Evolutionary conservation across 805 yeast genomes (phyloP).

Genomic region (Candida parachauliodes): DNA sequence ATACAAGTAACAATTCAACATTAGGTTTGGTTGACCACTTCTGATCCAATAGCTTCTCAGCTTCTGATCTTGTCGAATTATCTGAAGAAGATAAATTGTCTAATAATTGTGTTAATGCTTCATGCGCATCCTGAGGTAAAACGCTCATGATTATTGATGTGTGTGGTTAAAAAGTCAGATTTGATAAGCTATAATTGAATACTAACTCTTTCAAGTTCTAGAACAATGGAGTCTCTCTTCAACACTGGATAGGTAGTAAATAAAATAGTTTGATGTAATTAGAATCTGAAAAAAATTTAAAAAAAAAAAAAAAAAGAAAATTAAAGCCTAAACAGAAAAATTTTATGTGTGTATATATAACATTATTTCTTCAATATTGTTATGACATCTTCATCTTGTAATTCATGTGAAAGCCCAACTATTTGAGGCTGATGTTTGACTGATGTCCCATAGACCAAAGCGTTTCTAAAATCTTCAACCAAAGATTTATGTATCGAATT

Average conservation of each 20-base stretch:
- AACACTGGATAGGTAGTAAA: no score
- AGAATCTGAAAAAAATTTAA: no score
- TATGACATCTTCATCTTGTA: constrained; percentile 96
- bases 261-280: no score
- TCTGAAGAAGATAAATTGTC: constrained; percentile 70
- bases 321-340: no score
- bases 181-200: no score
- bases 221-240: no score
- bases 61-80: constrained; percentile 67
- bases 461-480: constrained; percentile 90
- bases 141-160: constrained; percentile 28
- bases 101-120: constrained; percentile 52
- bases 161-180: neutral
- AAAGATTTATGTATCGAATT: constrained; percentile 91
- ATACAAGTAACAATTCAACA: constrained; percentile 68
- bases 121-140: constrained; percentile 60
- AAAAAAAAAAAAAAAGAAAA: no score
- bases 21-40: constrained; percentile 73
- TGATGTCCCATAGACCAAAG: constrained; percentile 88
- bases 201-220: constrained; percentile 1
- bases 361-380: constrained; percentile 75
- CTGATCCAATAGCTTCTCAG: constrained; percentile 67
- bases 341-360: no score
- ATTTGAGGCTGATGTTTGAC: constrained; percentile 98
- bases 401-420: constrained; percentile 79